Conservation (phyloP, 2,329 filamentous ascomycete genomes). For the Phyllosticta citriasiana region DNA sequence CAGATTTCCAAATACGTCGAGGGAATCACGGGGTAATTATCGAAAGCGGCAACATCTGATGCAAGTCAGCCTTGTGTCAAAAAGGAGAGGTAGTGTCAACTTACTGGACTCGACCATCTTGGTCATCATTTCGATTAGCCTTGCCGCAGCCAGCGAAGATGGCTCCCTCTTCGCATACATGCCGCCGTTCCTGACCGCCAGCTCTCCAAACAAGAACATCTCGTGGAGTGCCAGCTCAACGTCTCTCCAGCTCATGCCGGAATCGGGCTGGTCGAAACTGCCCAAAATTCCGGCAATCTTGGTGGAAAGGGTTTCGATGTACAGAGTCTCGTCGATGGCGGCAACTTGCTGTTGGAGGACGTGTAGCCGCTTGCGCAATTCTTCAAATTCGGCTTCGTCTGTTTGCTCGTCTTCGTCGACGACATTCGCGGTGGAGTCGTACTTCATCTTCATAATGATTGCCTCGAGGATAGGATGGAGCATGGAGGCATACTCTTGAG, state of each 20-base stretch:
- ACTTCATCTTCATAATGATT: conserved; percentile 92
- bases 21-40: conserved; percentile 82
- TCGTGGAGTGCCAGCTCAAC: conserved; percentile 88
- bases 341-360: conserved; percentile 88
- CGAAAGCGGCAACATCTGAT: conserved; percentile 62
- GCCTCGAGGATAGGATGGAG: conserved; percentile 81
- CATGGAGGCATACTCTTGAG: conserved; percentile 67
- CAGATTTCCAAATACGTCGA: conserved; percentile 98
- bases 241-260: conserved; percentile 84
- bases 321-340: conserved; percentile 76
- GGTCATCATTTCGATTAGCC: conserved; percentile 83
- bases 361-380: conserved; percentile 80
- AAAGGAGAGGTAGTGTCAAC: conserved; percentile 18
- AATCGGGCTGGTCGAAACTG: conserved; percentile 45
- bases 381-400: conserved; percentile 94
- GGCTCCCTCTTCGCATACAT: conserved; percentile 79
- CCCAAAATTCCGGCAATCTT: conserved; percentile 78
- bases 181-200: conserved; percentile 80
- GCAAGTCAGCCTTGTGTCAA: not conserved
- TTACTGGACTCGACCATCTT: conserved; percentile 88
- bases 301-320: conserved; percentile 78
- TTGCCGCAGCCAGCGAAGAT: conserved; percentile 66
- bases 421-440: conserved; percentile 90
- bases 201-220: conserved; percentile 90
- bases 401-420: conserved; percentile 90